These are phyloP conservation scores for Bromus sterilis DNA, from an alignment of 176 grass and related monocot species.

Conservation along the genomic window DNA sequence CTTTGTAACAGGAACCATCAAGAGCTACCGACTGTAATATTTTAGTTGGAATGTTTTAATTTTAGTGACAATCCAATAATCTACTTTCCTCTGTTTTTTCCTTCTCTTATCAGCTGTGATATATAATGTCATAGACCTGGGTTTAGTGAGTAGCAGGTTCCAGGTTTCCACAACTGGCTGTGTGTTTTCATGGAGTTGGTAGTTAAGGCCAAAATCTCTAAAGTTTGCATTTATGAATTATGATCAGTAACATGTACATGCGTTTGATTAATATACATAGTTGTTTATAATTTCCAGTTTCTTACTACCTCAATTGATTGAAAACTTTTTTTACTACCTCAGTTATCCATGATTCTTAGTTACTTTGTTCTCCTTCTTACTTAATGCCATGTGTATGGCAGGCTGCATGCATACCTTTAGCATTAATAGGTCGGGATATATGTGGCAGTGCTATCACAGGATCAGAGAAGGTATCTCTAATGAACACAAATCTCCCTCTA, in stretches of 20 bases:
- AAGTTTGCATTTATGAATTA: conserved; percentile 2
- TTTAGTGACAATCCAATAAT: neutral
- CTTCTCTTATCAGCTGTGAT: neutral
- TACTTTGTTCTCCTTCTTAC: conserved; percentile 18
- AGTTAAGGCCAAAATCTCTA: neutral
- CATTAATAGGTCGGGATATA: conserved; percentile 89
- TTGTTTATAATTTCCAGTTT: too few species aligned
- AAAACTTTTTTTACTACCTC: too few species aligned
- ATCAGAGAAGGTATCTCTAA: conserved; percentile 79
- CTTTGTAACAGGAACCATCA: neutral
- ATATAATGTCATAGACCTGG: neutral
- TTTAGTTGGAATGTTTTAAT: neutral
- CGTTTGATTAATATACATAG: neutral
- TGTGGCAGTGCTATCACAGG: conserved; percentile 94
- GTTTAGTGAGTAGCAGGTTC: neutral
- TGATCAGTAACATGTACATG: neutral
- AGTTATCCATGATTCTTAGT: too few species aligned
- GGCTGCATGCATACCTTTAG: conserved; percentile 94
- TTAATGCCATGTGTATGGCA: conserved; percentile 29
- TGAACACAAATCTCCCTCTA: too few species aligned
- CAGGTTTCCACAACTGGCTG: neutral
- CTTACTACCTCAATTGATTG: too few species aligned
- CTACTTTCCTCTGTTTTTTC: neutral
- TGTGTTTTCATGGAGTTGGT: neutral
- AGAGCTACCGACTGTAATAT: neutral